A percentile compares a stretch with the other conserved stretches of the same genome.
Evolutionary conservation across 1,139 yeast genomes (phyloP).

Genomic region (Debaryomyces sp.): DNA sequence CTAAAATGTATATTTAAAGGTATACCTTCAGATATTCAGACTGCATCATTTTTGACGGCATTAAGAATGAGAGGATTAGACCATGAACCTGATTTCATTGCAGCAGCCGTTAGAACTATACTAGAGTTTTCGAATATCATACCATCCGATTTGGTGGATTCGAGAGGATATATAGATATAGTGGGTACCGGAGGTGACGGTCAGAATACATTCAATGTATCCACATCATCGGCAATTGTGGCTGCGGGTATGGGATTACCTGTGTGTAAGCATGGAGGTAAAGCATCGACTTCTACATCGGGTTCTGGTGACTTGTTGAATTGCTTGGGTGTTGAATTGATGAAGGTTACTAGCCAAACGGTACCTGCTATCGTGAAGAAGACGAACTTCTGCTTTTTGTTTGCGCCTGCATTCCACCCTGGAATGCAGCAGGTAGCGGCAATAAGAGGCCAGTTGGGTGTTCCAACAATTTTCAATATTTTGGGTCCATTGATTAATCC

Average conservation of each 20-base stretch:
- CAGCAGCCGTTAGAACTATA: conserved; percentile 79
- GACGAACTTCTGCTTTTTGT: conserved; percentile 70
- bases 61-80: conserved; percentile 75
- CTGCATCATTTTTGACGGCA: conserved; percentile 78
- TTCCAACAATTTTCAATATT: conserved; percentile 92
- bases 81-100: conserved; percentile 76
- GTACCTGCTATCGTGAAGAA: conserved; percentile 63
- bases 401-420: conserved; percentile 95
- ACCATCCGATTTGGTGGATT: conserved; percentile 40
- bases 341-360: conserved; percentile 64
- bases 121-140: conserved; percentile 63
- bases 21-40: conserved; percentile 66
- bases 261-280: conserved; percentile 93
- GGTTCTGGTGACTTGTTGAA: conserved; percentile 91
- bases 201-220: conserved; percentile 93
- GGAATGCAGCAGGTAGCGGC: conserved; percentile 85
- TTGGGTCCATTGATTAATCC: conserved; percentile 94
- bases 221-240: conserved; percentile 92
- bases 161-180: conserved; percentile 72
- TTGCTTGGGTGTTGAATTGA: conserved; percentile 74
- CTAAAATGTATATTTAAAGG: conserved; percentile 62
- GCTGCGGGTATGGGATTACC: conserved; percentile 88
- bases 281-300: conserved; percentile 88
- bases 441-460: conserved; percentile 74
- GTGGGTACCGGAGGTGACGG: conserved; percentile 99